A percentile compares a stretch with the other conserved stretches of the same genome.
phyloP scores from a whole-genome alignment of 176 grass and related monocot species.

The Bromus sterilis region DNA sequence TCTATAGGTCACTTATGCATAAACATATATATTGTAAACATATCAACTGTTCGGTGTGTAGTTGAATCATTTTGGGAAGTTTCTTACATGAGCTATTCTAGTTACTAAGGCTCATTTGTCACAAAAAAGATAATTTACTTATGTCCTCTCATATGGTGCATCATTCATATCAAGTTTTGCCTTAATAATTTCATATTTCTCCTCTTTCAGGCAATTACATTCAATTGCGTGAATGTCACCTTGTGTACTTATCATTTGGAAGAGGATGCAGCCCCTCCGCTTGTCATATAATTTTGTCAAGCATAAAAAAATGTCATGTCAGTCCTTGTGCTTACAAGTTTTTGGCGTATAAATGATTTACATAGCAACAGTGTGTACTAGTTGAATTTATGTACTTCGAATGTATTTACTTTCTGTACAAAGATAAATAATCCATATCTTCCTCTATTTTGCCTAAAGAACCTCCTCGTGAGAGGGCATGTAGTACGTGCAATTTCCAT shows the following conservation, averaged over 20 bases:
- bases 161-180: no score
- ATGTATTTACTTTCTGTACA: no score
- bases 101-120: not conserved
- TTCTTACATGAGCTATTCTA: not conserved
- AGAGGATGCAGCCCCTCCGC: not conserved
- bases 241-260: not conserved
- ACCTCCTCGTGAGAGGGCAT: no score
- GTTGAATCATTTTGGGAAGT: not conserved
- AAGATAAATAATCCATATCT: no score
- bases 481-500: no score
- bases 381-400: no score
- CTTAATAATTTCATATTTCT: not conserved
- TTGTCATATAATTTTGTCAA: not conserved
- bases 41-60: no score
- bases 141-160: not conserved
- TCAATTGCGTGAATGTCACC: not conserved
- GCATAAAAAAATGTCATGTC: not conserved
- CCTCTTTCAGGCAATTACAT: not conserved
- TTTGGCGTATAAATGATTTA: not conserved
- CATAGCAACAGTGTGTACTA: no score
- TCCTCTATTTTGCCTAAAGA: no score
- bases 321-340: not conserved
- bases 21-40: not conserved
- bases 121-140: not conserved
- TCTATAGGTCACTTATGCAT: not conserved